Evolutionary conservation across 164 flowering plant species (phyloP).

Genomic region (Dillenia turbinata): DNA sequence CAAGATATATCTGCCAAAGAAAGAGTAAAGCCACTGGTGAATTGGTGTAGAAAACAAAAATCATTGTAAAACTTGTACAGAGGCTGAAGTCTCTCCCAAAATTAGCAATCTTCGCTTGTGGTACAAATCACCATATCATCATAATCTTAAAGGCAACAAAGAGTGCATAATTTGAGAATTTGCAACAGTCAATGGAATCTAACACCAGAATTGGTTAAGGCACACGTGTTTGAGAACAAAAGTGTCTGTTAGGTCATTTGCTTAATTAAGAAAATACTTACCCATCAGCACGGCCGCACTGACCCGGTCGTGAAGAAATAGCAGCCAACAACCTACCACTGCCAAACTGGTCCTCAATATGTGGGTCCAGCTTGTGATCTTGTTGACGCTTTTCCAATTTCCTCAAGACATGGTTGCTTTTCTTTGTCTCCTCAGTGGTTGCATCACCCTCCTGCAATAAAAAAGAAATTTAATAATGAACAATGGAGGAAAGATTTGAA

Average conservation of each 20-base stretch:
- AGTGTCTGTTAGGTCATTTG: no score
- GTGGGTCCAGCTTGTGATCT: conserved; percentile 26
- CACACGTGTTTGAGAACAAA: no score
- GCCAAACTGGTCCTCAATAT: conserved; percentile 30
- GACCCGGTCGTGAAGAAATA: conserved; percentile 35
- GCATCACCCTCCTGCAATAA: conserved; percentile 18
- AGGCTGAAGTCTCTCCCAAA: no score
- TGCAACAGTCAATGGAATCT: no score
- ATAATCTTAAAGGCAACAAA: no score
- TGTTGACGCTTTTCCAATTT: conserved; percentile 19
- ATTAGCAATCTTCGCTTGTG: no score
- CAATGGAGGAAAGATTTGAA: no score
- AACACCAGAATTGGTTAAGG: no score
- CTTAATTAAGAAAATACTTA: conserved; percentile 1
- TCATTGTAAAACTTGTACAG: background rate
- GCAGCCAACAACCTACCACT: conserved; percentile 24
- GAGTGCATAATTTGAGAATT: no score
- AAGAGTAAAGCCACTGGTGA: background rate
- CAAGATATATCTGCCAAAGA: conserved; percentile 19
- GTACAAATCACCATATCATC: no score
- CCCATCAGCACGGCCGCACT: conserved; percentile 34
- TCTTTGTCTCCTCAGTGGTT: conserved; percentile 16
- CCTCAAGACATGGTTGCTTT: conserved; percentile 28
- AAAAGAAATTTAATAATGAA: no score
- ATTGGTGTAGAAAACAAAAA: background rate